Conservation (phyloP, 495 filamentous ascomycete genomes). For the Penicillium antarcticum region DNA sequence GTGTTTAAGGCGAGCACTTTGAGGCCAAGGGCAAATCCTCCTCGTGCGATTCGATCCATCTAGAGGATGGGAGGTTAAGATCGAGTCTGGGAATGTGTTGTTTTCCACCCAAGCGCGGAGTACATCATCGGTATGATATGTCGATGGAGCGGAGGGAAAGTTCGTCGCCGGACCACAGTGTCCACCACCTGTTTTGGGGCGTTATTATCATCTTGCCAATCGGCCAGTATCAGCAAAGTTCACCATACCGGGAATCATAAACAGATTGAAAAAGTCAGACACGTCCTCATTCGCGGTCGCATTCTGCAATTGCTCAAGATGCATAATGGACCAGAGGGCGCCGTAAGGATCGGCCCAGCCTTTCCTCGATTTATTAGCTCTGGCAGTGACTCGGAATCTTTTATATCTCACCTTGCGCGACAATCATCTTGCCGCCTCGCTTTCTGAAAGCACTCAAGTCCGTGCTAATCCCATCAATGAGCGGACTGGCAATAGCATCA, state of each 20-base stretch:
- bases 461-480: slow-evolving; percentile 35
- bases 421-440: slow-evolving; percentile 35
- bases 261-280: slow-evolving; percentile 30
- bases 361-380: background rate
- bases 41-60: slow-evolving; percentile 28
- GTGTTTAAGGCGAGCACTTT: slow-evolving; percentile 16
- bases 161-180: slow-evolving; percentile 33
- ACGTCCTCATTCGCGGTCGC: slow-evolving; percentile 22
- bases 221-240: no score
- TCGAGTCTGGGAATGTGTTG: slow-evolving; percentile 11
- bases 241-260: slow-evolving; percentile 10
- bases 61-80: slow-evolving; percentile 24
- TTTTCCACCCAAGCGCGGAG: slow-evolving; percentile 32
- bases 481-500: slow-evolving; percentile 21
- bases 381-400: background rate
- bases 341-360: slow-evolving; percentile 39
- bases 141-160: slow-evolving; percentile 32
- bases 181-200: slow-evolving; percentile 24
- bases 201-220: no score
- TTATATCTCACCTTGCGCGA: slow-evolving; percentile 24
- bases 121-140: slow-evolving; percentile 28
- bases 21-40: slow-evolving; percentile 37
- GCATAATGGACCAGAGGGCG: slow-evolving; percentile 40
- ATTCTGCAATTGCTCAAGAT: slow-evolving; percentile 31
- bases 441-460: slow-evolving; percentile 29